phyloP scores from a whole-genome alignment of 1,139 yeast genomes.

The Scheffersomyces lignicola region DNA sequence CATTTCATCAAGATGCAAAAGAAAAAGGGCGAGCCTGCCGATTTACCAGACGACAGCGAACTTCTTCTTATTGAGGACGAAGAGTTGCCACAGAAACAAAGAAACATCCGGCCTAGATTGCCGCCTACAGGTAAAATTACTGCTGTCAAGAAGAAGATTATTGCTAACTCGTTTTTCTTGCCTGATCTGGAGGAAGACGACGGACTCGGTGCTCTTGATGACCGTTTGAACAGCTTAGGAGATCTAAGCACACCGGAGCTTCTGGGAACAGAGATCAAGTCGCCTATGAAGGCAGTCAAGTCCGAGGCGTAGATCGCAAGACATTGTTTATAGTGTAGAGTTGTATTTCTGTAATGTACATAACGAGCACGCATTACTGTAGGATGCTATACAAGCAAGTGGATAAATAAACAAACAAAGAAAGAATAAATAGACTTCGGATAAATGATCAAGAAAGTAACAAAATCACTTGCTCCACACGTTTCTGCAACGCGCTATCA shows the following conservation, averaged over 20 bases:
- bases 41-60: constrained; percentile 41
- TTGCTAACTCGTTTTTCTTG: constrained; percentile 51
- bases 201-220: constrained; percentile 3
- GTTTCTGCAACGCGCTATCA: no score
- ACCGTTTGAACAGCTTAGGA: neutral
- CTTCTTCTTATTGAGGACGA: constrained; percentile 70
- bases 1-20: constrained; percentile 50
- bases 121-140: constrained; percentile 94
- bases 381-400: no score
- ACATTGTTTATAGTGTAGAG: neutral
- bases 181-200: constrained; percentile 25
- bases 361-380: no score
- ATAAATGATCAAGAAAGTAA: no score
- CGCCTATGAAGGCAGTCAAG: neutral
- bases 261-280: neutral
- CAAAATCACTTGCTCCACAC: no score
- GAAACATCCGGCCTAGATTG: constrained; percentile 77
- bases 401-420: no score
- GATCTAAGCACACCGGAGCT: constrained; percentile 4
- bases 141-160: constrained; percentile 61
- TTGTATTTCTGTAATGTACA: neutral
- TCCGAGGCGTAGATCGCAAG: neutral
- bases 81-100: constrained; percentile 75
- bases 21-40: constrained; percentile 52
- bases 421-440: no score